A percentile compares a stretch with the other conserved stretches of the same genome.
Evolutionary conservation across 2,329 filamentous ascomycete species (phyloP).

Genomic region (Ceratocystis ficicola): DNA sequence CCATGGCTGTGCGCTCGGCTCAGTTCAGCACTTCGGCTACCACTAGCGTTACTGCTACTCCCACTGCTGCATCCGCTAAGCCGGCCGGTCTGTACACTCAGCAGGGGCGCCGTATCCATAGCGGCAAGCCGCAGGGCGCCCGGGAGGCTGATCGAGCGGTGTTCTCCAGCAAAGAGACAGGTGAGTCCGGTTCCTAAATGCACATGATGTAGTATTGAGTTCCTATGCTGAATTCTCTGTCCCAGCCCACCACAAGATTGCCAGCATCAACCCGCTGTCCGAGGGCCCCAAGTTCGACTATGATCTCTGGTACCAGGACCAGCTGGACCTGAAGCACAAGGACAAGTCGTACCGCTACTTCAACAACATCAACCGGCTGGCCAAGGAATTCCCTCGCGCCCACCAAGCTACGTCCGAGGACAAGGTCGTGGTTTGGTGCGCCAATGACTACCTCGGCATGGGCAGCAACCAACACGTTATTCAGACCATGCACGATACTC

Average conservation of each 20-base stretch:
- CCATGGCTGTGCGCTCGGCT: slow-evolving; percentile 71
- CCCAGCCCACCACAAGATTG: slow-evolving; percentile 20
- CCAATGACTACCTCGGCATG: slow-evolving; percentile 98
- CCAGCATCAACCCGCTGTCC: slow-evolving; percentile 25
- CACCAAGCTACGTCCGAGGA: slow-evolving; percentile 78
- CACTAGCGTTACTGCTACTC: slow-evolving; percentile 32
- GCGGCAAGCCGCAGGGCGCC: slow-evolving; percentile 16
- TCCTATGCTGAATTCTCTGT: neutral
- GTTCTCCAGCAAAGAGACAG: slow-evolving; percentile 21
- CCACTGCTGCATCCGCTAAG: slow-evolving; percentile 33
- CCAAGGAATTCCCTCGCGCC: slow-evolving; percentile 88
- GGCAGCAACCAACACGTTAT: slow-evolving; percentile 79
- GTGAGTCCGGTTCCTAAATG: slow-evolving; percentile 7
- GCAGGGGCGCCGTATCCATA: slow-evolving; percentile 18
- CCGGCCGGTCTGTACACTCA: slow-evolving; percentile 9
- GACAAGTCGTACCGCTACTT: slow-evolving; percentile 99
- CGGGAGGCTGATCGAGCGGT: slow-evolving; percentile 21
- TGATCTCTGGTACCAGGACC: slow-evolving; percentile 71
- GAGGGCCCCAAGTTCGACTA: slow-evolving; percentile 65
- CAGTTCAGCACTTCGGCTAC: slow-evolving; percentile 37
- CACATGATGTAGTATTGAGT: neutral
- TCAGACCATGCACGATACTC: slow-evolving; percentile 82
- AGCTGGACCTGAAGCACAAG: slow-evolving; percentile 97
- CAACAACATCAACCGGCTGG: slow-evolving; percentile 99
- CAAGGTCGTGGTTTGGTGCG: slow-evolving; percentile 94